Conservation (phyloP, 305 asterid genomes). For the Striga hermonthica region DNA sequence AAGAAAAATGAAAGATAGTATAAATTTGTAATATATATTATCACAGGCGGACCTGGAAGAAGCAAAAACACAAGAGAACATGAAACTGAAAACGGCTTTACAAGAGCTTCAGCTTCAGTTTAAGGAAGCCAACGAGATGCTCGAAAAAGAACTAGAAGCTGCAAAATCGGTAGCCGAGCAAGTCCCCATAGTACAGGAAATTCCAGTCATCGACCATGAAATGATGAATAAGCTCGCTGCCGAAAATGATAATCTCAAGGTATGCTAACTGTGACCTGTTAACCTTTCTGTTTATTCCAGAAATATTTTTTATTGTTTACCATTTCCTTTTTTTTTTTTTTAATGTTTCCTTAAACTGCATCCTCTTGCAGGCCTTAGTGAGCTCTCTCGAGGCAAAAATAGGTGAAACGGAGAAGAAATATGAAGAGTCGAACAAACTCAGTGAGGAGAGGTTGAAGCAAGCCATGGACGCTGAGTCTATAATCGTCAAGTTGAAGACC, state of each 20-base stretch:
- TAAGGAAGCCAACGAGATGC: slow-evolving; percentile 62
- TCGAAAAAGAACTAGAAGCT: slow-evolving; percentile 54
- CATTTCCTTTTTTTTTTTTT: too few relatives aligned
- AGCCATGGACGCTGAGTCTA: slow-evolving; percentile 68
- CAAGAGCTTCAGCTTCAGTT: slow-evolving; percentile 66
- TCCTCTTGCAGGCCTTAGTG: slow-evolving; percentile 49
- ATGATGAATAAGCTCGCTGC: slow-evolving; percentile 51
- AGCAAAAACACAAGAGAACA: slow-evolving; percentile 73
- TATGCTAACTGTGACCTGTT: slow-evolving; percentile 29
- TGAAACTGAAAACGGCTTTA: slow-evolving; percentile 66
- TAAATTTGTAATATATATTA: too few relatives aligned
- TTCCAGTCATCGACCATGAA: slow-evolving; percentile 72
- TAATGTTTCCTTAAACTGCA: too few relatives aligned
- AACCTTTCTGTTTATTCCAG: neutral
- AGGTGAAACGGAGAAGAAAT: slow-evolving; percentile 68
- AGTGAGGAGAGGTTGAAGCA: slow-evolving; percentile 70
- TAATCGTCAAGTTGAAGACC: slow-evolving; percentile 60
- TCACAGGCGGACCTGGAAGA: slow-evolving; percentile 71
- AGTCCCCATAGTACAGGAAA: slow-evolving; percentile 60
- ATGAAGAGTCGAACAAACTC: slow-evolving; percentile 64
- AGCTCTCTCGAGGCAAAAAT: slow-evolving; percentile 65
- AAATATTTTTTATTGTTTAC: neutral
- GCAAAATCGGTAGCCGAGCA: slow-evolving; percentile 49
- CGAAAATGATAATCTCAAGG: slow-evolving; percentile 74
- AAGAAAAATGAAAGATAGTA: too few relatives aligned